Percentiles rank a stretch among this genome's conserved stretches.
Conservation (phyloP, 805 yeast genomes). For the Ascoidea asiatica region DNA sequence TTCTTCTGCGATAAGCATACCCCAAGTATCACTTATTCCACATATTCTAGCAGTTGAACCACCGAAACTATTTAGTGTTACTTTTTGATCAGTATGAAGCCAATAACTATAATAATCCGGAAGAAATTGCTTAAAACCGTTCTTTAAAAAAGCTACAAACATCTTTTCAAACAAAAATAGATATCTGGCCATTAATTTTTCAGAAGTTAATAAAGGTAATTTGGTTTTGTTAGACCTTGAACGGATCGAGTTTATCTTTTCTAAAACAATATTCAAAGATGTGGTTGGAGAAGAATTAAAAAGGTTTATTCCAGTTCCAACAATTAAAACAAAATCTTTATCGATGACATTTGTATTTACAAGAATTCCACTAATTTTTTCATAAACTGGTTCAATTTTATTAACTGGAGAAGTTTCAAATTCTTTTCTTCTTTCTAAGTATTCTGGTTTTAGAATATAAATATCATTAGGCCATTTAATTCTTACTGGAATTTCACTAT, state of each 20-base stretch:
- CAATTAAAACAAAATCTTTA: slow-evolving; percentile 48
- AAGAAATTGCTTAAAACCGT: slow-evolving; percentile 60
- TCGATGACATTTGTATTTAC: slow-evolving; percentile 65
- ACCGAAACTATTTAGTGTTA: slow-evolving; percentile 41
- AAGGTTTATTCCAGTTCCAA: slow-evolving; percentile 83
- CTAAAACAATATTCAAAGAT: slow-evolving; percentile 62
- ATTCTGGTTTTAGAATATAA: slow-evolving; percentile 59
- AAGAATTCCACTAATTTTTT: slow-evolving; percentile 73
- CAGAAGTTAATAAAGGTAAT: slow-evolving; percentile 33
- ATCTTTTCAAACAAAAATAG: slow-evolving; percentile 53
- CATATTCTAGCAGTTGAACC: slow-evolving; percentile 46
- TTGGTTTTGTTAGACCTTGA: slow-evolving; percentile 23
- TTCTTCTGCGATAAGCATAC: slow-evolving; percentile 69
- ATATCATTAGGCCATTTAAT: slow-evolving; percentile 97
- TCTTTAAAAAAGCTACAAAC: slow-evolving; percentile 38
- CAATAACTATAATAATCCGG: slow-evolving; percentile 67
- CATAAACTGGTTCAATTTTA: slow-evolving; percentile 51
- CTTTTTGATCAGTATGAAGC: slow-evolving; percentile 71
- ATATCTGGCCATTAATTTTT: slow-evolving; percentile 50
- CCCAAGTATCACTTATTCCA: slow-evolving; percentile 81
- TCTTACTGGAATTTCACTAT: slow-evolving; percentile 61
- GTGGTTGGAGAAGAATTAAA: slow-evolving; percentile 86
- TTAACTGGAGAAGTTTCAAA: slow-evolving; percentile 15
- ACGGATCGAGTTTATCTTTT: slow-evolving; percentile 42
- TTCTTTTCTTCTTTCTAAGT: slow-evolving; percentile 19